These are phyloP conservation scores for Penicillium sp. DNA, from an alignment of 2,329 filamentous ascomycete genomes.

Conservation along the genomic window DNA sequence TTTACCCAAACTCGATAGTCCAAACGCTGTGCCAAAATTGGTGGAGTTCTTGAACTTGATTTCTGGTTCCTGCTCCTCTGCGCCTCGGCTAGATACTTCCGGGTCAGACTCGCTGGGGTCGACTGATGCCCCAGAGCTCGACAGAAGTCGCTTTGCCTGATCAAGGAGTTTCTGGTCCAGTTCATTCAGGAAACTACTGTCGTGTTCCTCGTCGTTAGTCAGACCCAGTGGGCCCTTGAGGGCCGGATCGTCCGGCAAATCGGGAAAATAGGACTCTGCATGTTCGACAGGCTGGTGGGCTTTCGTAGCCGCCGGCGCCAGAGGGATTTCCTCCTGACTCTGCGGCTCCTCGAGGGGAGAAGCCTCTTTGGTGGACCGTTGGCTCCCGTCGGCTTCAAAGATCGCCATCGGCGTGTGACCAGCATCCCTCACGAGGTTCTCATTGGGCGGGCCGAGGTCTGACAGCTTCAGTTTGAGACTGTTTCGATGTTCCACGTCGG, in stretches of 20 bases:
- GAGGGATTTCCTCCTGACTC: slow-evolving; percentile 31
- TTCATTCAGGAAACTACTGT: slow-evolving; percentile 41
- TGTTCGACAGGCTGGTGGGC: slow-evolving; percentile 37
- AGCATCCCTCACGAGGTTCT: slow-evolving; percentile 42
- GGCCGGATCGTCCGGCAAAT: slow-evolving; percentile 43
- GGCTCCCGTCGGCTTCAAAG: slow-evolving; percentile 36
- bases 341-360: slow-evolving; percentile 22
- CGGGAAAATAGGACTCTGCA: slow-evolving; percentile 43
- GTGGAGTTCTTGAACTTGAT: slow-evolving; percentile 46
- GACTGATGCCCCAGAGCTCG: slow-evolving; percentile 23
- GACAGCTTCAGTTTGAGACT: slow-evolving; percentile 37
- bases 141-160: slow-evolving; percentile 38
- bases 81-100: slow-evolving; percentile 23
- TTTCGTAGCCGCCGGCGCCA: slow-evolving; percentile 33
- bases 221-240: slow-evolving; percentile 46
- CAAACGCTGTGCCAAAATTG: slow-evolving; percentile 51
- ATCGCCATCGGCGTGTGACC: slow-evolving; percentile 47
- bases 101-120: slow-evolving; percentile 25
- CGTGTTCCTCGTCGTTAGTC: slow-evolving; percentile 41
- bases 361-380: slow-evolving; percentile 19
- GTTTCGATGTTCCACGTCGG: slow-evolving; percentile 28
- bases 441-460: slow-evolving; percentile 39
- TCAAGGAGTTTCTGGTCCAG: slow-evolving; percentile 45
- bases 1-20: slow-evolving; percentile 24
- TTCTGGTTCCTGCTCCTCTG: slow-evolving; percentile 35